Evolutionary conservation across 768 basidiomycete species (phyloP), one percentile per base, ranked within the genome.

Genomic region (Kwoniella dejecticola): DNA sequence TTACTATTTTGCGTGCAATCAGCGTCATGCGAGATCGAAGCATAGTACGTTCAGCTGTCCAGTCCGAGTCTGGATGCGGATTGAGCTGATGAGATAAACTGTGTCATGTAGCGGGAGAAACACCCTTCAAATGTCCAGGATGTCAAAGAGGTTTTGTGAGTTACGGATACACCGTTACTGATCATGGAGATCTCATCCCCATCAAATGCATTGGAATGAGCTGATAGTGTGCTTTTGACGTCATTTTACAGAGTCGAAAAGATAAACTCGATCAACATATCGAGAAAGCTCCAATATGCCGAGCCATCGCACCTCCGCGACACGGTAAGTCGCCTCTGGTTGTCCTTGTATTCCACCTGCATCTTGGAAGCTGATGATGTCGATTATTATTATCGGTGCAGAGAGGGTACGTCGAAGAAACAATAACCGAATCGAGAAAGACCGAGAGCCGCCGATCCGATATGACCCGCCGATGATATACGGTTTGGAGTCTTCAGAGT

Each of bases 231-330:
- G n/a, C n/a, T n/a, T n/a, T n/a, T n/a, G n/a, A n/a, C n/a, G 13
- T 23, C 44, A 31, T 38, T 29, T n/a, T 21, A 3, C 26, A 65
- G 64, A 44, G 52, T 19, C 58, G 64, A 3, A 65, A 65, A 30
- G 64, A 65, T 29, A 65, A 65, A 44, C 59, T 65, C 30, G 47
- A 56, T 27, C 59, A 57, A 19, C 64, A 65, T 33, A 60, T 65
- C 40, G 54, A 60, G 59, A 60, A 56, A 45, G 44, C 47, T 5
- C 36, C 40, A 33, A 17, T 10, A 3, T 63, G 62, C 26, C 41
- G 36, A 17, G 45, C 38, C 6, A 38, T 46, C 13, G 63, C 56
- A 3, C 53, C 57, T 4, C 61, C 61, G 1, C 36, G 61, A 49
- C 31, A 50, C 10, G 29, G 61, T 57, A 10, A 54, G 60, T 49